These are phyloP conservation scores for Lyophyllum atratum DNA, from an alignment of 768 basidiomycete genomes.

Conservation along the genomic window DNA sequence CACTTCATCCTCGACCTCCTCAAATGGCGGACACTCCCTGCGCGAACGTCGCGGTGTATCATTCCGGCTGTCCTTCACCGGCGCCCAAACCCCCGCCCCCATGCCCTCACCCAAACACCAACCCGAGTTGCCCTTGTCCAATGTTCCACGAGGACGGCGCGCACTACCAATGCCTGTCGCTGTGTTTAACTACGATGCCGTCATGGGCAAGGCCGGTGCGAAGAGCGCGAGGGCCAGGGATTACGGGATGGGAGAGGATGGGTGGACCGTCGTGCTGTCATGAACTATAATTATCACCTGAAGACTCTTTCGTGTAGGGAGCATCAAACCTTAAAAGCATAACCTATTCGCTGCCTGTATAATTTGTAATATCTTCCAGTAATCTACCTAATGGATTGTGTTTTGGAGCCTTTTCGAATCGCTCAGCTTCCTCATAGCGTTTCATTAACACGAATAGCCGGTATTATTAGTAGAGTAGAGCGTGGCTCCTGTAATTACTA, in stretches of 20 bases:
- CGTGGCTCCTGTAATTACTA: not conserved
- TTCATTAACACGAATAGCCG: no score
- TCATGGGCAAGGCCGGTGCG: conserved; percentile 9
- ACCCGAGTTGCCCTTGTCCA: not conserved
- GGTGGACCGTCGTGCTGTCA: conserved; percentile 14
- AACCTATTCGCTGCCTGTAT: no score
- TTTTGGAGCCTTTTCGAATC: no score
- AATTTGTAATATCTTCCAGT: no score
- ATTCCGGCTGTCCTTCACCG: conserved; percentile 10
- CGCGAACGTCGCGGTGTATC: conserved; percentile 19
- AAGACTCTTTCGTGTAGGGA: no score
- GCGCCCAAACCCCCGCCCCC: not conserved
- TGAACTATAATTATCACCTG: not conserved
- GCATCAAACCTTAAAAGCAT: no score
- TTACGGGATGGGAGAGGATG: conserved; percentile 20
- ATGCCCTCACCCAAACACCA: not conserved
- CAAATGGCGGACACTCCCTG: not conserved
- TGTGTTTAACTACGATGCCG: conserved; percentile 2
- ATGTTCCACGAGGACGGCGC: conserved; percentile 15
- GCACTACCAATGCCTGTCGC: conserved; percentile 7
- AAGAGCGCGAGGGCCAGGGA: conserved; percentile 17
- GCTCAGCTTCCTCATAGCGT: no score
- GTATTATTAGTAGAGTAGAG: no score
- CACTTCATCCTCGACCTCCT: conserved; percentile 4
- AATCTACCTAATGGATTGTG: no score